These are phyloP conservation scores for Escallonia herrerae DNA, from an alignment of 129 eudicot species.

Conservation along the genomic window DNA sequence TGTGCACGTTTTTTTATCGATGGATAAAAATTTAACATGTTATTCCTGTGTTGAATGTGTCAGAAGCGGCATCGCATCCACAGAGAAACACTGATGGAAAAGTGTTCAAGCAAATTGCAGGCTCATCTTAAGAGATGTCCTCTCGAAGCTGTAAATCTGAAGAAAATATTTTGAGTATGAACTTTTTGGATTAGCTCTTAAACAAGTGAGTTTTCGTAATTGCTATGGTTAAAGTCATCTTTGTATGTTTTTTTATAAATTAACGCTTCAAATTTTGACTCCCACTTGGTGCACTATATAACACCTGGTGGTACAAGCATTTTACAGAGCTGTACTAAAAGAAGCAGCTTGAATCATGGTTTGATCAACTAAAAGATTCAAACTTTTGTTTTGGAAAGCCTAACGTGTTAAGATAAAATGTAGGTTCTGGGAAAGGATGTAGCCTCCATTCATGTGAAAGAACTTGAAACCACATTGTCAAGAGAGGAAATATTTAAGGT, in stretches of 20 bases:
- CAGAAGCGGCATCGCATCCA: conserved; percentile 41
- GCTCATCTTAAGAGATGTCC: conserved; percentile 13
- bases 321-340: too few relatives aligned
- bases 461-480: conserved; percentile 41
- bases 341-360: too few relatives aligned
- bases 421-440: conserved; percentile 43
- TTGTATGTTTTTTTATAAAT: too few relatives aligned
- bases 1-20: neutral
- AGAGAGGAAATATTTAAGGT: conserved; percentile 29
- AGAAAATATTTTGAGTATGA: conserved; percentile 33
- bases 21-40: neutral
- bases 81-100: conserved; percentile 34
- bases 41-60: neutral
- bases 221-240: neutral
- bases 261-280: too few relatives aligned
- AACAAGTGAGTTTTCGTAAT: conserved; percentile 27
- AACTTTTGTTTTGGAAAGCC: too few relatives aligned
- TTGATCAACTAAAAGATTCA: too few relatives aligned
- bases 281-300: too few relatives aligned
- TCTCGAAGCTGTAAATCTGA: conserved; percentile 34
- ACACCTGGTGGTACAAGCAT: too few relatives aligned
- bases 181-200: conserved; percentile 42
- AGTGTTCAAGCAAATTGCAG: conserved; percentile 24
- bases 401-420: neutral
- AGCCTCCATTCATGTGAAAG: conserved; percentile 31